Percentiles rank a stretch among this genome's conserved stretches.
Conservation (phyloP, 1,284 basidiomycete genomes). For the Meira nashicola region DNA sequence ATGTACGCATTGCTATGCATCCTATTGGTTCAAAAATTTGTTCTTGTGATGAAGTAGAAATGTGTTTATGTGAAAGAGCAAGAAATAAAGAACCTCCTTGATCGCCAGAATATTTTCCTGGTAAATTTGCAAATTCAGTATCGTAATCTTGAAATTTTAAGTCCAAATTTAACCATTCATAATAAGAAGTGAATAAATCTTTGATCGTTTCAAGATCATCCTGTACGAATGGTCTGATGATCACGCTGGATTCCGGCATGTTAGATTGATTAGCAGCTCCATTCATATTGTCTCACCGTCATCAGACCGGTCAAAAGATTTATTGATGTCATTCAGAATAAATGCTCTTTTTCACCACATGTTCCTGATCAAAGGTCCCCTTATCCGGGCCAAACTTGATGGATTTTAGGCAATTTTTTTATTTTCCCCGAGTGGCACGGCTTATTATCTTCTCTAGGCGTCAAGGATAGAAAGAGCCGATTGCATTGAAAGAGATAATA, state of each 20-base stretch:
- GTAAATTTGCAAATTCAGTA: not conserved
- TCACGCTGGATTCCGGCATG: no score
- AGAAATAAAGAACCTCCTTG: not conserved
- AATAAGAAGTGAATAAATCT: not conserved
- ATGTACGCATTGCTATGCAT: not conserved
- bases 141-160: not conserved
- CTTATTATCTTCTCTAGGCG: no score
- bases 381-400: no score
- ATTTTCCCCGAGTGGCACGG: no score
- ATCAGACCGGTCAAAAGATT: not conserved
- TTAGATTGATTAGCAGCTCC: not conserved
- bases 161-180: not conserved
- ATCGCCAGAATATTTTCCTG: not conserved
- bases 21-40: not conserved
- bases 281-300: not conserved
- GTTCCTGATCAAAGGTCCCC: no score
- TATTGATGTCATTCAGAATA: no score
- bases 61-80: no score
- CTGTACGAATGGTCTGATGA: not conserved
- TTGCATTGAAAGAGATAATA: no score
- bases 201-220: slow-evolving; percentile 1
- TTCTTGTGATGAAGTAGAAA: no score
- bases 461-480: no score
- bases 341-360: no score
- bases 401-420: no score